Base-by-base conservation (phyloP, 108 stramenopile genomes). In the Cyclotella atomus region DNA sequence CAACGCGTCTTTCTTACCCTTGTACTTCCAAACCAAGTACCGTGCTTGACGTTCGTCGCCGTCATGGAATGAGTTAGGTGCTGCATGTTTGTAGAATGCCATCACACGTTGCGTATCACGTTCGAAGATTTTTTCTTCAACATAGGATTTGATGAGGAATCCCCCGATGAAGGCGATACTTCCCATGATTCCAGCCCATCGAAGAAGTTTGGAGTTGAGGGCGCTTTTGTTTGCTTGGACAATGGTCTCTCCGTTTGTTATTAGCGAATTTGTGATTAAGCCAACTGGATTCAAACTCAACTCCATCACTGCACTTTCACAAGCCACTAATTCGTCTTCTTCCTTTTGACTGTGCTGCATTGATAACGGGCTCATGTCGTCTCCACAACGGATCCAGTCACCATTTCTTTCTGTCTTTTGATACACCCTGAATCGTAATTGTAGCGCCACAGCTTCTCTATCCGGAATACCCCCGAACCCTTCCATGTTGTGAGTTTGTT, bases 161-260 rank as follows among this genome's bases (percentile, higher is more conserved):
- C 91, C 91, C 38, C 93, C 93, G 55, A 91, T 87, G 72, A 95
- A 91, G 9, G 78, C 60, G 23, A 95, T 65, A 16, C 85, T 79
- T 21, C 89, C 82, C 57, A 86, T 65, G 7, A 92, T 84, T 19
- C 84, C 76, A 2, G 77, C 66, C 72, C 85, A 95, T 64, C 77
- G 86, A 65, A 75, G 59, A 59, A 91, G 75, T 28, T 76, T 69
- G 5, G 88, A 88, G 62, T 82, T 84, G 29, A 88, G 79, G 25
- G 91, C 89, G 10, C 89, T 83, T 44, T 84, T 89, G 33, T 77
- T 87, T 3, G 93, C 93, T 76, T 95, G 93, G 24, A 91, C 93
- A 16, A 95, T 90, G 25, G 93, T 88, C 61, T 88, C 84, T 5
- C 88, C 68, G 59, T 92, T 90, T 50, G 88, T 87, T 24, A 73